Evolutionary conservation across 2,329 filamentous ascomycete species (phyloP), one percentile per base, ranked within the genome.

Genomic region (Fusarium virguliforme): DNA sequence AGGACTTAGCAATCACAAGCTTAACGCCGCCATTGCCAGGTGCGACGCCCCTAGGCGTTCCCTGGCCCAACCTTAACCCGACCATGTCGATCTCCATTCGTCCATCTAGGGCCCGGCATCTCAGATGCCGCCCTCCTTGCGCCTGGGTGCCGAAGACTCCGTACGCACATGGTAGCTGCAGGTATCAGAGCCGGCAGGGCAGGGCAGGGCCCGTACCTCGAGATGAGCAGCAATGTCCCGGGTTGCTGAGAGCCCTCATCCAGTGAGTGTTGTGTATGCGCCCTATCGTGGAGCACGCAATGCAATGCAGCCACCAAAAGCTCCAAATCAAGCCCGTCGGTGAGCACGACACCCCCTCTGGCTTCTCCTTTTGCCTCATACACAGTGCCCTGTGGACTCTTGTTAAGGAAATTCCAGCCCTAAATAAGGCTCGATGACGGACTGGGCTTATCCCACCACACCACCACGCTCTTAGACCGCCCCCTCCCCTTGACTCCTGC

Each of bases 371-470:
- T 35, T 5, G 18, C 18, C 40, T 46, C 28, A 34, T 18, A 46
- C 60, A 60, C 64, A 64, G 48, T 67, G 41, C 18, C 38, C 43
- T 54, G 37, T 28, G 8, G 15, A 24, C 68, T 65, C 60, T 68
- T 58, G 48, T 51, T 64, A 10, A 60, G 51, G 55, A 6, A 64
- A 60, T 65, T n/a, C 34, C 67, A 70, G 64, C 64, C 67, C 68
- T 65, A 62, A 68, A 57, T 35, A 54, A 68, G 51, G 38, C 68
- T 65, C 51, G 30, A 68, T 68, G 67, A 59, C 64, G 68, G 43
- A 55, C 37, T 57, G 32, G 35, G 54, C 67, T 64, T 46, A 13
- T 56, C 18, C 57, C 43, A 53, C 50, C 56, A 66, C 61, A 65
- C 48, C 56, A 64, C 53, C 34, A 60, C 53, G 24, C 35, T 53